Conservation (phyloP, 2,329 filamentous ascomycete species). For the Periconia sp. region DNA sequence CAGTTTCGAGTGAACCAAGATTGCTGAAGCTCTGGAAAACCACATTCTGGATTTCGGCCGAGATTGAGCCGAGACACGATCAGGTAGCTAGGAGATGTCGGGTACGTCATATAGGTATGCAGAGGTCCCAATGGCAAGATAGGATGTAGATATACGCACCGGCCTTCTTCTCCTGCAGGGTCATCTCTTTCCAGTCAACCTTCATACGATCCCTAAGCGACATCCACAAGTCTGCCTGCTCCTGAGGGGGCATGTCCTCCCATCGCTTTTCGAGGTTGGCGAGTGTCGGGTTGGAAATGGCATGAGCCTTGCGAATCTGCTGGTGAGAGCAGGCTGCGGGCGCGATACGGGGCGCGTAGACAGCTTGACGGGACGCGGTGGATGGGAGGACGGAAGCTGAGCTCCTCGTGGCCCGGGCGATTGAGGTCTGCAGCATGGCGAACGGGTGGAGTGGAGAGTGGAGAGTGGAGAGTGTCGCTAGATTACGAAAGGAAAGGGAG, state of each 20-base stretch:
- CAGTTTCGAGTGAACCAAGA: neutral
- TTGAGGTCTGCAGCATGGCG: conserved; percentile 44
- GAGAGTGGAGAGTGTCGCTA: conserved; percentile 43
- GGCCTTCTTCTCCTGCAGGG: conserved; percentile 97
- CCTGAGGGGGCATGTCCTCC: conserved; percentile 96
- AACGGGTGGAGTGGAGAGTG: conserved; percentile 31
- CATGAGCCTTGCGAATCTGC: conserved; percentile 71
- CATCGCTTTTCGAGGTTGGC: conserved; percentile 99
- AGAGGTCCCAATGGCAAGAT: conserved; percentile 13
- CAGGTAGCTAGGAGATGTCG: conserved; percentile 17
- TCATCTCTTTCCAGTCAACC: conserved; percentile 93
- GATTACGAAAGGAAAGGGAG: conserved; percentile 31
- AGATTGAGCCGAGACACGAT: conserved; percentile 3
- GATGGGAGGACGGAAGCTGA: conserved; percentile 38
- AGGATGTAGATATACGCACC: conserved; percentile 65
- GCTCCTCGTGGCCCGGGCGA: conserved; percentile 42
- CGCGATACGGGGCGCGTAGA: conserved; percentile 28
- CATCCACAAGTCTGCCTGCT: conserved; percentile 99
- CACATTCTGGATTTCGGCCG: neutral
- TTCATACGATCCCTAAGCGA: conserved; percentile 97
- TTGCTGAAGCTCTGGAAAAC: neutral
- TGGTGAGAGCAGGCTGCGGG: conserved; percentile 48
- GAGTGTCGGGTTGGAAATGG: conserved; percentile 96
- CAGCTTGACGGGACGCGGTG: conserved; percentile 37
- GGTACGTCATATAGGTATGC: conserved; percentile 33